A percentile compares a stretch with the other conserved stretches of the same genome.
phyloP scores from a whole-genome alignment of 495 filamentous ascomycete species.

The Daldinia bambusicola region DNA sequence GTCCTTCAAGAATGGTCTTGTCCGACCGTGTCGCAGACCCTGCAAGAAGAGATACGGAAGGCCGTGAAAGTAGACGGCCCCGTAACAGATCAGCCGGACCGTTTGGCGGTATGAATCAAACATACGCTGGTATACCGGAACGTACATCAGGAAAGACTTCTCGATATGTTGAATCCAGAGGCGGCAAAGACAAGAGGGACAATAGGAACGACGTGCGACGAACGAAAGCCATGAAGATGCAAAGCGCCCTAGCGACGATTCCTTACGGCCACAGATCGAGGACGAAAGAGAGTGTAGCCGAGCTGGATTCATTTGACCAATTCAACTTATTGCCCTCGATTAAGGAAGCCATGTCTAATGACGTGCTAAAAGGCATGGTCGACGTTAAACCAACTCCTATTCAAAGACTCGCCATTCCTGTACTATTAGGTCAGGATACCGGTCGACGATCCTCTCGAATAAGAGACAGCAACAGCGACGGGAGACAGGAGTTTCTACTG shows the following conservation, averaged over 20 bases:
- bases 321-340: conserved; percentile 78
- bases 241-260: conserved; percentile 76
- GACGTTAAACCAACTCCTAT: conserved; percentile 85
- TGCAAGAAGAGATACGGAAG: conserved; percentile 54
- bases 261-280: conserved; percentile 74
- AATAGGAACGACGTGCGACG: conserved; percentile 53
- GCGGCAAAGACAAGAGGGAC: conserved; percentile 49
- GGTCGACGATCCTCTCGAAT: conserved; percentile 29
- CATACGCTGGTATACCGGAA: conserved; percentile 55
- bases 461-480: conserved; percentile 36
- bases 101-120: conserved; percentile 83
- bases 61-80: conserved; percentile 49
- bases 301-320: conserved; percentile 79
- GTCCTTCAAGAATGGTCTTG: conserved; percentile 79
- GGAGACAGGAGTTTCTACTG: conserved; percentile 80
- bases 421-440: conserved; percentile 65
- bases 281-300: conserved; percentile 74
- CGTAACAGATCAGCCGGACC: conserved; percentile 63
- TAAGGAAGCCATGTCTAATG: conserved; percentile 73
- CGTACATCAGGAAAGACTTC: conserved; percentile 51
- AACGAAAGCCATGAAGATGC: conserved; percentile 94
- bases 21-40: conserved; percentile 74
- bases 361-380: conserved; percentile 75
- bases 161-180: conserved; percentile 38
- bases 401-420: conserved; percentile 87